Evolutionary conservation across 495 filamentous ascomycete genomes (phyloP), one percentile per base, ranked within the genome.

Genomic region (Daldinia loculata): DNA sequence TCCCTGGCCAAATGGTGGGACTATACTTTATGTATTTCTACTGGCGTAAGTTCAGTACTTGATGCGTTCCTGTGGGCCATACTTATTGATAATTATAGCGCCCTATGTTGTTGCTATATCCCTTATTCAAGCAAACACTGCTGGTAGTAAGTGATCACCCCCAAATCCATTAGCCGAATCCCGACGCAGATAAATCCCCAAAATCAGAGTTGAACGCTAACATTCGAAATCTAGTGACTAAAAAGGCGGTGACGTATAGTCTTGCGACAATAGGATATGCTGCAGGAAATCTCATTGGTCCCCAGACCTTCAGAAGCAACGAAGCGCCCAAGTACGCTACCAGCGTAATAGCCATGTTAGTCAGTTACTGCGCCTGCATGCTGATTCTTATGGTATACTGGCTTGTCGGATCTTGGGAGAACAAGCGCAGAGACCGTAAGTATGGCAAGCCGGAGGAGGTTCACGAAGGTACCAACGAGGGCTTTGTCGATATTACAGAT

Each of bases 231-330:
- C n/a, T 22, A 71, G 68, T 71, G 63, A 86, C 84, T 0, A 86
- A 86, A 75, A 86, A 86, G 65, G 80, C 80, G 62, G 70, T 86
- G 2, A 85, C 84, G 0, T 80, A 80, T 57, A 81, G 81, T 17
- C 65, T 80, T 24, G 63, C 85, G 30, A 84, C 84, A 30, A 80
- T 80, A 15, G 82, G 80, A 6, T 88, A 86, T 67, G 86, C 83
- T 36, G 78, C 84, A 2, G 84, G 84, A 0, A 88, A 86, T 75
- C 84, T 85, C 32, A 82, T 83, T 68, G 80, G 82, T n/a, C 81
- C 85, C 24, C 84, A 84, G 78, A 84, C 84, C 0, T 87, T 87
- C 53, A 83, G 80, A 59, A 71, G 67, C 8, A 81, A 77, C 26
- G 83, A 86, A 74, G 80, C 80, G 3, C 85, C 85, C n/a, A 63